These are phyloP conservation scores for Circinella minor DNA, from an alignment of 371 early-diverging fungal genomes.

Conservation along the genomic window DNA sequence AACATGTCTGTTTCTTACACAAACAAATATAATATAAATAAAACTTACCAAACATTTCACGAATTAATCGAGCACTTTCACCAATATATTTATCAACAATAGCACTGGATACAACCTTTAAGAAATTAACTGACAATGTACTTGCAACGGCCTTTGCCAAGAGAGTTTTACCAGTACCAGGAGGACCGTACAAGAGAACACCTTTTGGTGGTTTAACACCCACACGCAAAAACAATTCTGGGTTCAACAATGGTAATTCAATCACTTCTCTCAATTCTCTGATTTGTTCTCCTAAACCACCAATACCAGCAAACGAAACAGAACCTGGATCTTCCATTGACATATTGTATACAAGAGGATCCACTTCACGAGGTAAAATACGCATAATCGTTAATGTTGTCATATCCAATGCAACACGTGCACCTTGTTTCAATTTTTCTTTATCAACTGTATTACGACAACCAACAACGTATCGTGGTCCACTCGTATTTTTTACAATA, in stretches of 20 bases:
- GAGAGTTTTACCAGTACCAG: slow-evolving; percentile 93
- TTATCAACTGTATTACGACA: slow-evolving; percentile 95
- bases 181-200: slow-evolving; percentile 98
- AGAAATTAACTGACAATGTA: slow-evolving; percentile 95
- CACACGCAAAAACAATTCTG: slow-evolving; percentile 98
- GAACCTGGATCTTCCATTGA: slow-evolving; percentile 97
- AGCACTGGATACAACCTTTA: slow-evolving; percentile 97
- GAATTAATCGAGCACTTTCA: slow-evolving; percentile 95
- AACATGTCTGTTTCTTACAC: neutral
- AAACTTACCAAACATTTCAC: slow-evolving; percentile 97
- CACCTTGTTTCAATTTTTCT: slow-evolving; percentile 91
- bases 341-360: slow-evolving; percentile 99
- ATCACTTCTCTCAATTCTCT: slow-evolving; percentile 99
- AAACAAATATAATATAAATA: neutral
- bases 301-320: slow-evolving; percentile 97
- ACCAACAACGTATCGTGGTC: slow-evolving; percentile 99
- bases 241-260: slow-evolving; percentile 98
- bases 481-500: slow-evolving; percentile 98
- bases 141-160: slow-evolving; percentile 98
- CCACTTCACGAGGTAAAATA: slow-evolving; percentile 98
- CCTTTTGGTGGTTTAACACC: slow-evolving; percentile 99
- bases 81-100: slow-evolving; percentile 99
- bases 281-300: slow-evolving; percentile 98
- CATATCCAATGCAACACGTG: slow-evolving; percentile 99
- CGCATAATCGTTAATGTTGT: slow-evolving; percentile 99